Percentiles rank a stretch among this genome's conserved stretches.
phyloP scores from a whole-genome alignment of 2,329 filamentous ascomycete species.

The Tolypocladium pustulatum region DNA sequence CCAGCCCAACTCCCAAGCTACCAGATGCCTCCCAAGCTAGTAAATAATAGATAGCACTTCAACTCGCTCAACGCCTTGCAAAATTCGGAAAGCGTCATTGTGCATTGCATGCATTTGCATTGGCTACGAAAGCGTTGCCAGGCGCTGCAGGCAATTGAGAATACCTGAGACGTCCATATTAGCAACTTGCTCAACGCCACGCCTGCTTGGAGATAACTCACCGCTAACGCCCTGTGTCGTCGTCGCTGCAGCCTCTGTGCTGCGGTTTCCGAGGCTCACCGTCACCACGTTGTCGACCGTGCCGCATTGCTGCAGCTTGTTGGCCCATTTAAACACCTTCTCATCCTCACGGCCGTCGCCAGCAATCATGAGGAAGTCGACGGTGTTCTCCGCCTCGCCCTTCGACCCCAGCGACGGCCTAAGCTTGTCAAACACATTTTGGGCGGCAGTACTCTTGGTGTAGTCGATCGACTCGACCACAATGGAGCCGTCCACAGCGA shows the following conservation, averaged over 20 bases:
- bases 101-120: not conserved
- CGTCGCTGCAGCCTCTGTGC: slow-evolving; percentile 78
- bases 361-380: slow-evolving; percentile 82
- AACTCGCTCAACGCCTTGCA: slow-evolving; percentile 3
- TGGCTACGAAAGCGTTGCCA: slow-evolving; percentile 19
- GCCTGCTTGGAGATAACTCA: slow-evolving; percentile 27
- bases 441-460: slow-evolving; percentile 78
- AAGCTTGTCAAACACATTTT: slow-evolving; percentile 54
- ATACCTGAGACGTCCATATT: slow-evolving; percentile 20
- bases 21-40: not conserved
- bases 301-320: slow-evolving; percentile 52
- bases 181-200: not conserved
- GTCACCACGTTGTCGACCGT: slow-evolving; percentile 64
- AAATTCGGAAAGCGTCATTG: not conserved
- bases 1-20: not conserved
- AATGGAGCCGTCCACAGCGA: slow-evolving; percentile 69
- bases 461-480: slow-evolving; percentile 78
- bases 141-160: slow-evolving; percentile 30
- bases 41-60: not conserved
- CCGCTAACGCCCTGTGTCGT: slow-evolving; percentile 87
- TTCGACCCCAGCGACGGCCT: slow-evolving; percentile 14
- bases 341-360: slow-evolving; percentile 92
- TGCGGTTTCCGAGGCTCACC: slow-evolving; percentile 76
- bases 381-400: slow-evolving; percentile 23
- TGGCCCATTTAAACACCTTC: slow-evolving; percentile 90